These are phyloP conservation scores for Allomyces macrogynus DNA, from an alignment of 192 early-diverging fungal species.

Conservation along the genomic window DNA sequence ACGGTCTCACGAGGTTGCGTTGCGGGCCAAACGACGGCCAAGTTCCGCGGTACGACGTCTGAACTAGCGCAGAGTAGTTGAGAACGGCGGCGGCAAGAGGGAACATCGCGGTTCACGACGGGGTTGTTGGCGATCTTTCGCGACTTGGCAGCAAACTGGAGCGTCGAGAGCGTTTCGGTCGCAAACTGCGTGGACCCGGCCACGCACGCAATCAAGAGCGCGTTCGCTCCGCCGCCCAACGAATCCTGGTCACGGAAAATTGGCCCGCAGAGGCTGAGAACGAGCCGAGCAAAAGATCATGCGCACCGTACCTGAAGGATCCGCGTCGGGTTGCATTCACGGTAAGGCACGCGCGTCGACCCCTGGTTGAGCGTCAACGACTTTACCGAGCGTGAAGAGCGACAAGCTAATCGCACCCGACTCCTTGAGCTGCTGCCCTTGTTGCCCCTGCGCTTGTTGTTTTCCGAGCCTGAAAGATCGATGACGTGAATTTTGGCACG, in stretches of 20 bases:
- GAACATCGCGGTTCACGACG: conserved; percentile 3
- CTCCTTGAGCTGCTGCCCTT: conserved; percentile 34
- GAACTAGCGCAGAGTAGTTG: too few species aligned
- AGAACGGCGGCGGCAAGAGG: too few species aligned
- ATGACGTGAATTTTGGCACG: conserved; percentile 34
- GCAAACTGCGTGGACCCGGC: conserved; percentile 28
- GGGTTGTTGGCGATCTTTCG: conserved; percentile 34
- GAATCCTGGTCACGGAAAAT: conserved; percentile 14
- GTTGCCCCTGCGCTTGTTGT: conserved; percentile 41
- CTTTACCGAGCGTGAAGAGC: conserved; percentile 38
- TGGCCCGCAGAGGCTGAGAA: too few species aligned
- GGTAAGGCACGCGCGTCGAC: conserved; percentile 25
- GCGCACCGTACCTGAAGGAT: conserved; percentile 23
- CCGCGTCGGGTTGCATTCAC: conserved; percentile 23
- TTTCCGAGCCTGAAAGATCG: conserved; percentile 46
- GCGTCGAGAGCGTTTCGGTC: conserved; percentile 24
- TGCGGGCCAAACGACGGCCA: too few species aligned
- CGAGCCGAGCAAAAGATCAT: too few species aligned
- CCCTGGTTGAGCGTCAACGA: conserved; percentile 36
- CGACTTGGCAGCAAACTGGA: conserved; percentile 42
- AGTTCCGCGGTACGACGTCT: too few species aligned
- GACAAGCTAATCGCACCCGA: conserved; percentile 45
- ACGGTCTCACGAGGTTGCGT: too few species aligned
- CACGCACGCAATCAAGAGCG: conserved; percentile 47
- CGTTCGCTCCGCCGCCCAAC: conserved; percentile 33